A percentile compares a stretch with the other conserved stretches of the same genome.
Conservation (phyloP, 768 basidiomycete species). For the Symmetrospora coprosmae region DNA sequence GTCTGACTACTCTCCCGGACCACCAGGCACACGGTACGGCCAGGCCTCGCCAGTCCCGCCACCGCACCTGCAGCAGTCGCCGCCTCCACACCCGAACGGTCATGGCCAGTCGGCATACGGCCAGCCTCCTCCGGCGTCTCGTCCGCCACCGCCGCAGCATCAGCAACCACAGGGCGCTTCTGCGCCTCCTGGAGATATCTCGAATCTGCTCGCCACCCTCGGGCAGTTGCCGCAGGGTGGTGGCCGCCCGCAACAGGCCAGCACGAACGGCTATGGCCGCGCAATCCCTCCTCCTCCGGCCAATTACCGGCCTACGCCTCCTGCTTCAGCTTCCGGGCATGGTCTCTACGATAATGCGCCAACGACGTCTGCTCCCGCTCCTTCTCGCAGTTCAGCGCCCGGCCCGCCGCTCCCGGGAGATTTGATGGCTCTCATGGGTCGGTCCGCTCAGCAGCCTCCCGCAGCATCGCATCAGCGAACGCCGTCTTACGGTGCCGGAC, state of each 20-base stretch:
- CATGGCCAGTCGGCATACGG: no score
- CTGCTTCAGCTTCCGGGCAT: not conserved
- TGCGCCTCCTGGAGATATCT: not conserved
- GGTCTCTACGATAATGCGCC: not conserved
- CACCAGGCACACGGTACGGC: not conserved
- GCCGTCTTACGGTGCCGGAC: no score
- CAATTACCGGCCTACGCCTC: not conserved
- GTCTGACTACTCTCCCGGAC: not conserved
- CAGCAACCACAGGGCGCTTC: not conserved
- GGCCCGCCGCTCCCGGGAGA: not conserved
- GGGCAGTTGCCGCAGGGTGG: not conserved
- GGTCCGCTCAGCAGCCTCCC: no score
- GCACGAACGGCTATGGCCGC: not conserved
- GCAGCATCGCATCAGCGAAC: no score
- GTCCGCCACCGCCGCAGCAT: not conserved
- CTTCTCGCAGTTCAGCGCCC: not conserved
- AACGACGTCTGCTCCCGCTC: not conserved
- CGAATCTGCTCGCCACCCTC: slow-evolving; percentile 8
- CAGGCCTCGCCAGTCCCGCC: not conserved
- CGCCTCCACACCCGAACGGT: not conserved
- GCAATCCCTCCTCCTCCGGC: not conserved
- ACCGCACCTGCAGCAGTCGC: not conserved
- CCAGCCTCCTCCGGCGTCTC: not conserved
- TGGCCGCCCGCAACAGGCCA: not conserved
- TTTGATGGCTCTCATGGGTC: not conserved